Base-by-base conservation (phyloP, 176 grass and related monocot species). In the Microstegium vimineum region DNA sequence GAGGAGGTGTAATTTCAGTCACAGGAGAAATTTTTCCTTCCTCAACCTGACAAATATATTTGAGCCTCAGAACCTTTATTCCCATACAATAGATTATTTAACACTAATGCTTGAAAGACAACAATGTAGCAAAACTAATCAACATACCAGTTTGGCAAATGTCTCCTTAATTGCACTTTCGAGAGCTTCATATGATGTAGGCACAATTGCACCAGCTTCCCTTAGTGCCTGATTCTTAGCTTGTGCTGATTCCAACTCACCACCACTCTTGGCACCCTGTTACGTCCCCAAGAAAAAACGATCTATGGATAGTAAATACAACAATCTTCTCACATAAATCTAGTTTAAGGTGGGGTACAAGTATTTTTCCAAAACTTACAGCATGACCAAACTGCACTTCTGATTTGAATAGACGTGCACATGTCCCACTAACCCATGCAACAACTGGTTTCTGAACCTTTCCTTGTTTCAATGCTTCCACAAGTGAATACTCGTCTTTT, bases 301-400 rank as follows among this genome's bases (percentile, higher is more conserved):
- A 63, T 49, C 32, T 43, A 3, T 37, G 61, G 4, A 71, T 40
- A 12, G 71, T 45, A 42, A 64, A 30, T 61, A 65, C 85, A 66
- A n/a, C 71, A 63, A 64, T 75, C 40, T 87, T 36, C 75, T 74
- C 43, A 61, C 45, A 83, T 18, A 75, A 80, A 76, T 14, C 46
- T 4, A n/a, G 22, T n/a, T n/a, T n/a, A n/a, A 12, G 5, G 41
- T 45, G 10, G 23, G 25, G 35, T 52, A 17, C 32, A 13, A 37
- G 34, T 66, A 35, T 32, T 41, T 49, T 40, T 70, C 77, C 26
- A 75, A 22, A 65, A 91, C 96, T 95, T 84, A 99, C 96, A 77
- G 96, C 96, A 80, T 99, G 93, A 32, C 96, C 96, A 84, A 98
- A 99, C 84, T 99, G 96, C 57, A 99, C 96, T 93, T 99, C 93